Evolutionary conservation across 805 yeast genomes (phyloP), one percentile per base, ranked within the genome.

Genomic region (Hanseniaspora singularis): DNA sequence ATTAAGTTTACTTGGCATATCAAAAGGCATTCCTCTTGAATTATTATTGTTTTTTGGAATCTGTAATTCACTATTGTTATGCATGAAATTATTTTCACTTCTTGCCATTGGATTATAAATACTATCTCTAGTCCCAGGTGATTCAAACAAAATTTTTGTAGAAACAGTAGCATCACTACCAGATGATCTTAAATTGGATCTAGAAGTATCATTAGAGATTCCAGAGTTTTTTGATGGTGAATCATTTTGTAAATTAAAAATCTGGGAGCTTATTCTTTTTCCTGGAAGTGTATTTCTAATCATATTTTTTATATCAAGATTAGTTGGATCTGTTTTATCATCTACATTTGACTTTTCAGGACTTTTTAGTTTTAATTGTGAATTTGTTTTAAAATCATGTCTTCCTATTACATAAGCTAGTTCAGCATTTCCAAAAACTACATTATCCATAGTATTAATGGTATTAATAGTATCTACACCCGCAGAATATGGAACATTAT

Each of bases 351-450:
- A 12, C 8, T 20, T 39, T 27, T 33, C 33, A n/a, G 46, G 34
- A 5, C 23, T 30, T 20, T 40, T 19, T 2, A 42, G 34, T 28
- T 36, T 42, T 28, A 42, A 14, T 15, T 42, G 40, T 3, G 46
- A 42, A 7, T 22, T 33, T 7, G 30, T 20, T 14, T 24, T 33
- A 2, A 28, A 9, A 4, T 36, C 40, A 22, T 43, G 36, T 20
- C 47, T n/a, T n/a, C 47, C 47, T 15, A 43, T 38, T 3, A 43
- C 47, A 43, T 43, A 43, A 3, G 47, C 47, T 12, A 43, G 24
- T 5, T 20, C 47, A 14, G 47, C 47, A 36, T 43, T 43, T 16
- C 47, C 40, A 22, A 43, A 22, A 12, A 27, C 47, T 2, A 15
- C 47, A 28, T 43, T 36, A 16, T 43, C 47, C 18, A 36, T 18